Evolutionary conservation across 163 green algal genomes (phyloP).

Genomic region (Coccomyxa subellipsoidea): DNA sequence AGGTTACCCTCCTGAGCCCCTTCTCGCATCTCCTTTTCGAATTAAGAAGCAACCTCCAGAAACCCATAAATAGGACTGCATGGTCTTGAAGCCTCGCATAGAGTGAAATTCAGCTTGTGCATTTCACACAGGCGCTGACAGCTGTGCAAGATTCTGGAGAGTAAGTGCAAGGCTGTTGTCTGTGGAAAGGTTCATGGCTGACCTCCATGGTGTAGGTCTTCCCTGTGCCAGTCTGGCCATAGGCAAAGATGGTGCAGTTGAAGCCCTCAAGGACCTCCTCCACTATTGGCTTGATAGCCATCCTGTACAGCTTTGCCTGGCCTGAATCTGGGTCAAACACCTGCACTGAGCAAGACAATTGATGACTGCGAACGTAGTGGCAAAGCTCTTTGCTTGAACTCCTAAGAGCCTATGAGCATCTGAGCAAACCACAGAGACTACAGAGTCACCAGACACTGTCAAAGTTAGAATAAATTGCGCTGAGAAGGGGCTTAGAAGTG

Average conservation of each 20-base stretch:
- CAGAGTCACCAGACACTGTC: background rate
- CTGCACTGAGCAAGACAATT: conserved; percentile 37
- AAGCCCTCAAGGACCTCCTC: conserved; percentile 96
- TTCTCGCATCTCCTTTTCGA: too few relatives aligned
- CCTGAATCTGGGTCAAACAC: conserved; percentile 82
- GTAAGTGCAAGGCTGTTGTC: too few relatives aligned
- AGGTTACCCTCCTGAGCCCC: too few relatives aligned
- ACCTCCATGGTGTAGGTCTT: conserved; percentile 98
- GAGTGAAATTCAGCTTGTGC: too few relatives aligned
- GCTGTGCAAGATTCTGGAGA: too few relatives aligned
- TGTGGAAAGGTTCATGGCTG: conserved; percentile 19
- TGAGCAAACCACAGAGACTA: background rate
- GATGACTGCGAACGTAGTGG: background rate
- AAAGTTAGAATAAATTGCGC: background rate
- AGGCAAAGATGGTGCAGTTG: conserved; percentile 99
- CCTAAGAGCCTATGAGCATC: background rate
- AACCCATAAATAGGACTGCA: too few relatives aligned
- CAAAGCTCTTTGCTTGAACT: background rate
- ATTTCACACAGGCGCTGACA: too few relatives aligned
- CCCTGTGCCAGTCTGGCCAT: conserved; percentile 70
- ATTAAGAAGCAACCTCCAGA: too few relatives aligned
- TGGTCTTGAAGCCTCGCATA: too few relatives aligned
- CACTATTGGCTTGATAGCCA: conserved; percentile 87
- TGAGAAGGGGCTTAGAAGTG: too few relatives aligned
- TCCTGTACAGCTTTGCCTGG: conserved; percentile 86